Percentiles rank a stretch among this genome's conserved stretches.
These are phyloP conservation scores for Globisporangium heterothallicum DNA, from an alignment of 352 stramenopile species.

Conservation along the genomic window DNA sequence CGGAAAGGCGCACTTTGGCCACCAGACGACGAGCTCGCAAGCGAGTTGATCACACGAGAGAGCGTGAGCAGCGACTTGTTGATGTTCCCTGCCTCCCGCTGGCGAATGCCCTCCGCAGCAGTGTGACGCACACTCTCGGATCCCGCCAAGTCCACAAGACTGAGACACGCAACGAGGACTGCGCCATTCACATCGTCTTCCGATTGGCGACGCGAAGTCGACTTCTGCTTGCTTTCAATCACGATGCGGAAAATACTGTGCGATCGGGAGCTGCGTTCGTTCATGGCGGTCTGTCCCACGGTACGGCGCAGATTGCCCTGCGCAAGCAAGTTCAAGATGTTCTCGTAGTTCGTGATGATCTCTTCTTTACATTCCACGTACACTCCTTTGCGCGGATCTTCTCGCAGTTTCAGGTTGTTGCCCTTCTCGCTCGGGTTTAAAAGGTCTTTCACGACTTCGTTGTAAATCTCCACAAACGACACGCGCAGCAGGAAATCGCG, in stretches of 20 bases:
- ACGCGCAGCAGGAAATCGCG: constrained; percentile 94
- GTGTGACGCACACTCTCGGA: constrained; percentile 96
- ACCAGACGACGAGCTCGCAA: constrained; percentile 27
- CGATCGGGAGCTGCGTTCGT: constrained; percentile 72
- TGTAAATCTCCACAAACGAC: constrained; percentile 99
- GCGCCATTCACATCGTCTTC: constrained; percentile 73
- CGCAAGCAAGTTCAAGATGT: constrained; percentile 53
- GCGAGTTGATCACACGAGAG: constrained; percentile 91
- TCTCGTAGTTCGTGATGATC: constrained; percentile 83
- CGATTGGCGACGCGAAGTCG: constrained; percentile 31
- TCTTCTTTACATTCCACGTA: constrained; percentile 96
- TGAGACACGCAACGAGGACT: constrained; percentile 93
- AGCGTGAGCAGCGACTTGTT: constrained; percentile 96
- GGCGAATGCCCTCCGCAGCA: constrained; percentile 89
- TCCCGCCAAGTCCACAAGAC: constrained; percentile 97
- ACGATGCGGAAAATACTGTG: constrained; percentile 83
- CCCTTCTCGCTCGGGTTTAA: constrained; percentile 58
- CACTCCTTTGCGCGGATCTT: constrained; percentile 94
- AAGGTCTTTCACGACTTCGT: constrained; percentile 97
- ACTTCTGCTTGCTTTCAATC: constrained; percentile 77
- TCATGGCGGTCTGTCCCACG: constrained; percentile 74
- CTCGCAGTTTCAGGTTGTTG: constrained; percentile 79
- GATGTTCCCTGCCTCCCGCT: constrained; percentile 96
- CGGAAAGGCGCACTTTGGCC: constrained; percentile 71
- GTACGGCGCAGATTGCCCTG: constrained; percentile 65